Percentiles rank a stretch among this genome's conserved stretches.
Evolutionary conservation across 2,329 filamentous ascomycete species (phyloP).

Genomic region (Periconia digitata): DNA sequence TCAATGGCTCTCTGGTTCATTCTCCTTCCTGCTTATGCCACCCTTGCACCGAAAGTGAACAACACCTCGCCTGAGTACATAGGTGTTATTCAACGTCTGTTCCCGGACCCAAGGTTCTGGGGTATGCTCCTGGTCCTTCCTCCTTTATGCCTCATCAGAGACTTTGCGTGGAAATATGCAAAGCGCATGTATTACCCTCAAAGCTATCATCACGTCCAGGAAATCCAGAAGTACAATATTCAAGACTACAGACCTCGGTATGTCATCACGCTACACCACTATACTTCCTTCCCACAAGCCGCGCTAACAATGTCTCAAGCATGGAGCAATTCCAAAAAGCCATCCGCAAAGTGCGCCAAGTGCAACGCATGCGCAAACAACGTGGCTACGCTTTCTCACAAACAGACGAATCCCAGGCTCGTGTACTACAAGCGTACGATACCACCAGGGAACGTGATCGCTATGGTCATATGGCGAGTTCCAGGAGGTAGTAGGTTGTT

Average conservation of each 20-base stretch:
- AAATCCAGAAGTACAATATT: constrained; percentile 99
- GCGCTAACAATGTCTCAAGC: constrained; percentile 47
- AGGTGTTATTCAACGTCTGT: constrained; percentile 79
- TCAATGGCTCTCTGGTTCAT: constrained; percentile 89
- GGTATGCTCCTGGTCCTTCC: constrained; percentile 82
- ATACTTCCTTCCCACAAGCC: not conserved
- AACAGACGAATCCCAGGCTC: constrained; percentile 92
- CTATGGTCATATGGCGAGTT: constrained; percentile 91
- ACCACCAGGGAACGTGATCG: constrained; percentile 88
- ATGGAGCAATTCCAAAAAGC: constrained; percentile 99
- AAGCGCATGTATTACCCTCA: constrained; percentile 97
- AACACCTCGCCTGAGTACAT: constrained; percentile 85
- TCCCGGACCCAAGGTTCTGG: constrained; percentile 85
- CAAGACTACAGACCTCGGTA: constrained; percentile 96
- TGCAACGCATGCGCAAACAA: constrained; percentile 99
- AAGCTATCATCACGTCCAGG: constrained; percentile 96
- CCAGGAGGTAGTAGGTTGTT: constrained; percentile 31
- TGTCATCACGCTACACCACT: constrained; percentile 30
- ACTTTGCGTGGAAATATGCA: constrained; percentile 95
- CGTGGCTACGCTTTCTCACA: constrained; percentile 97
- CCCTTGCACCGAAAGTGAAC: constrained; percentile 76
- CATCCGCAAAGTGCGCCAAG: constrained; percentile 95
- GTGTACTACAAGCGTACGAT: constrained; percentile 95
- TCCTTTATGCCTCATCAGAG: constrained; percentile 77
- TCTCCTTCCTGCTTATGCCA: constrained; percentile 86